Conservation (phyloP, 805 yeast genomes). For the Metschnikowia cerradonensis region DNA sequence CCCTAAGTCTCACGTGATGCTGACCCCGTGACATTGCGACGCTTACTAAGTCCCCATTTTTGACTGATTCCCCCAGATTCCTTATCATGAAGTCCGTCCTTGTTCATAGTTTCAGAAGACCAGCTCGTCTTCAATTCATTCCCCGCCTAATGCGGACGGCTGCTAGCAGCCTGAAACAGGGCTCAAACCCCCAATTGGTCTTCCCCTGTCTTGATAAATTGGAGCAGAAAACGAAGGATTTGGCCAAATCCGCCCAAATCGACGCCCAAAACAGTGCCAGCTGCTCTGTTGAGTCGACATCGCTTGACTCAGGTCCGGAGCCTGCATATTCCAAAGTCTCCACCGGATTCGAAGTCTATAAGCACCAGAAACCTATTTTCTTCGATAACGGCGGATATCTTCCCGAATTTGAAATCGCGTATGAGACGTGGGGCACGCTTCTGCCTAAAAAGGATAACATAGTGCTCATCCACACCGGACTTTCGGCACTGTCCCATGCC, state of each 20-base stretch:
- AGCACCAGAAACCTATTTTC: constrained; percentile 54
- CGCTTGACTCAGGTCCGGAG: constrained; percentile 72
- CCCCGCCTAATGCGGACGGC: not conserved
- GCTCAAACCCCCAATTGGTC: constrained; percentile 61
- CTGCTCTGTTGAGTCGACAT: constrained; percentile 11
- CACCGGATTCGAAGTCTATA: constrained; percentile 60
- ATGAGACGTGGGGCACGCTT: constrained; percentile 86
- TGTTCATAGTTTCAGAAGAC: not conserved
- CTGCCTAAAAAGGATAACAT: constrained; percentile 65
- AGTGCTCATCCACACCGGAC: constrained; percentile 80
- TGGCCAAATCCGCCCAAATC: constrained; percentile 22
- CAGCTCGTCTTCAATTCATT: not conserved
- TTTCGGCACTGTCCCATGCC: constrained; percentile 93
- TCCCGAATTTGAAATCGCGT: constrained; percentile 77
- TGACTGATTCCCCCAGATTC: not conserved
- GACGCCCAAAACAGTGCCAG: constrained; percentile 1
- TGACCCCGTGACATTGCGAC: not conserved
- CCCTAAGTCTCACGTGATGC: not conserved
- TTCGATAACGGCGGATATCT: constrained; percentile 80
- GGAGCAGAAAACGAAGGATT: constrained; percentile 49
- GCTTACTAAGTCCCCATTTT: not conserved
- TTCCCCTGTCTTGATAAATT: constrained; percentile 85
- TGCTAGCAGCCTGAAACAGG: constrained; percentile 2
- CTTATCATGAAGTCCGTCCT: not conserved
- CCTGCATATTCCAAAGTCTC: constrained; percentile 73